phyloP scores from a whole-genome alignment of 2,329 filamentous ascomycete genomes.

The Bipolaris oryzae region DNA sequence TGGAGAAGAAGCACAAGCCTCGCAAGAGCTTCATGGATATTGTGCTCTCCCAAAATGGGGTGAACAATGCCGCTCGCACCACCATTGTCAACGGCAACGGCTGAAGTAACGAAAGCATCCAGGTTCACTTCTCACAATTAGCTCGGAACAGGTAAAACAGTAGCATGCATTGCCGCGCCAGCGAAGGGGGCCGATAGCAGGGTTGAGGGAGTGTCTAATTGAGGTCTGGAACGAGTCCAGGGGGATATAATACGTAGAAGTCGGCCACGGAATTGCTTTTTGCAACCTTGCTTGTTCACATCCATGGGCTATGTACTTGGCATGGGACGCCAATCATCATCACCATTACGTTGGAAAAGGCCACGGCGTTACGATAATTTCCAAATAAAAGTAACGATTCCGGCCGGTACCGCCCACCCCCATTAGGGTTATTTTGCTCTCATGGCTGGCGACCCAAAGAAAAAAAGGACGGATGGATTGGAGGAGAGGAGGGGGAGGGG shows the following conservation, averaged over 20 bases:
- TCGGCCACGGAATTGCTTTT: neutral
- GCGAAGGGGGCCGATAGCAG: neutral
- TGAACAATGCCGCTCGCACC: slow-evolving; percentile 24
- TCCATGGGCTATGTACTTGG: neutral
- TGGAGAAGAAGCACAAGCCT: slow-evolving; percentile 39
- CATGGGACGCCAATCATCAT: neutral
- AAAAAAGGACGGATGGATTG: neutral
- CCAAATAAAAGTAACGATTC: neutral
- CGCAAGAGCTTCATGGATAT: slow-evolving; percentile 48
- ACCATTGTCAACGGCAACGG: slow-evolving; percentile 33
- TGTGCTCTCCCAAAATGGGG: slow-evolving; percentile 33
- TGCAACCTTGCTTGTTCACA: neutral
- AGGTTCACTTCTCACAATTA: slow-evolving; percentile 13
- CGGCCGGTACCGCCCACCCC: neutral
- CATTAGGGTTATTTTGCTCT: neutral
- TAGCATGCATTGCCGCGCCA: neutral
- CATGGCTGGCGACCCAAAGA: neutral
- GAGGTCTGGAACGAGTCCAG: neutral
- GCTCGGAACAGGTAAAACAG: neutral
- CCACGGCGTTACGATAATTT: slow-evolving; percentile 2
- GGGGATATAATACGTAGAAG: neutral
- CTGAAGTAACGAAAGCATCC: slow-evolving; percentile 19
- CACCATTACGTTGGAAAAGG: neutral
- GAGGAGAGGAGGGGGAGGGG: neutral
- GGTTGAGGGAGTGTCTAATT: neutral